Evolutionary conservation across 306 rosid species (phyloP), one percentile per base, ranked within the genome.

Genomic region (Ormosia emarginata): DNA sequence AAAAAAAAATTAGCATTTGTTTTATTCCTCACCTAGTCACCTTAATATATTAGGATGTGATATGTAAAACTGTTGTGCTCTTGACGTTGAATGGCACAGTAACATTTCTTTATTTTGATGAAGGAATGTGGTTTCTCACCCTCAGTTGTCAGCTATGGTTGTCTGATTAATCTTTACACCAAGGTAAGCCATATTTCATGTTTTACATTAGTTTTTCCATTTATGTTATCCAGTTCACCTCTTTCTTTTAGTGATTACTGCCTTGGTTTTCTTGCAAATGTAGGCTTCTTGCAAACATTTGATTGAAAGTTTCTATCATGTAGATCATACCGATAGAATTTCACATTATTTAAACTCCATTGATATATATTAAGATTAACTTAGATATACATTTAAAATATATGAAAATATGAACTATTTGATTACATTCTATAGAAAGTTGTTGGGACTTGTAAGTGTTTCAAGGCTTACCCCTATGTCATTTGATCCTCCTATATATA

Each of bases 61-160:
- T 71, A 34, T 71, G 63, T 58, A 71, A 17, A 71, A 36, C 15
- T 24, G 56, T 61, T 12, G 15, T 76, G 29, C 57, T 46, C 49
- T 78, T 36, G 18, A 40, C 64, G 67, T 79, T 75, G 67, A 64
- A 73, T 58, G 41, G 39, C 79, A 13, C 44, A 6, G 53, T 84
- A 63, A 83, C 71, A n/a, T 58, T 47, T 62, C 1, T 63, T 76
- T 55, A 46, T 81, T 61, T 34, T 71, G 8, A 34, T 79, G 78
- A 70, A 95, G 99, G 98, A 95, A 91, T 95, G 98, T 81, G 98
- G 99, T 76, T 88, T 95, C 86, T 86, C 95, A 59, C 99, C 99
- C 79, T 90, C 98, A 8, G 85, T 93, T 87, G 79, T 95, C 88
- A 95, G 86, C 82, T 95, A 93, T 87, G 98, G 99, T 46, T 95